Percentiles rank a stretch among this genome's conserved stretches.
phyloP scores from a whole-genome alignment of 2,329 filamentous ascomycete species.

The Monosporascus sp. region DNA sequence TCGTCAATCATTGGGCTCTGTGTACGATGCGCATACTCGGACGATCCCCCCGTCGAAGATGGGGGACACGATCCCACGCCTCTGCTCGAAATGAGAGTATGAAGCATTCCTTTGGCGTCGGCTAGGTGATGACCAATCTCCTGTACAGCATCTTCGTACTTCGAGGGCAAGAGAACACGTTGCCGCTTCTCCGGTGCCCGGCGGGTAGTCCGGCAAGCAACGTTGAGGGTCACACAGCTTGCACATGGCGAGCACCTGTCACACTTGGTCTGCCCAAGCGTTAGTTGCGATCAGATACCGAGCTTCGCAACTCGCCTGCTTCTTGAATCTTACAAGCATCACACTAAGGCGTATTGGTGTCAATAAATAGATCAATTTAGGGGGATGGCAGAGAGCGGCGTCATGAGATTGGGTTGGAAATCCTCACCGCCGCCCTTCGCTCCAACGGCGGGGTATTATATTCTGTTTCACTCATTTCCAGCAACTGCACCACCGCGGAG shows the following conservation, averaged over 20 bases:
- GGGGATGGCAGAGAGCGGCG: neutral
- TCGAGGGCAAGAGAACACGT: constrained; percentile 23
- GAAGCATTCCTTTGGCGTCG: constrained; percentile 21
- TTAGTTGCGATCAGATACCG: neutral
- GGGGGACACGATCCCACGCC: neutral
- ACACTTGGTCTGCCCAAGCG: constrained; percentile 20
- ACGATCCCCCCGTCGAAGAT: constrained; percentile 1
- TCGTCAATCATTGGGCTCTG: constrained; percentile 21
- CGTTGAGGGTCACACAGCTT: constrained; percentile 22
- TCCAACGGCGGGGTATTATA: constrained; percentile 10
- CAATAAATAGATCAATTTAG: neutral
- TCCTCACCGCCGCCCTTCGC: constrained; percentile 19
- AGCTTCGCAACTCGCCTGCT: constrained; percentile 7
- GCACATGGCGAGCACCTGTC: constrained; percentile 23
- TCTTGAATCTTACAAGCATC: constrained; percentile 23
- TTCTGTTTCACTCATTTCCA: constrained; percentile 16
- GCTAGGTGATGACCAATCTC: constrained; percentile 21
- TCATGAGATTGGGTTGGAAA: neutral
- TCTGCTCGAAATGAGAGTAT: constrained; percentile 11
- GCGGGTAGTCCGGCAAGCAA: constrained; percentile 19
- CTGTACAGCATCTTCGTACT: constrained; percentile 25
- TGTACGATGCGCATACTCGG: constrained; percentile 8
- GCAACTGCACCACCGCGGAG: neutral
- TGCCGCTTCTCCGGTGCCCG: constrained; percentile 23
- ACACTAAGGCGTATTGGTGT: constrained; percentile 11